Percentiles rank a stretch among this genome's conserved stretches.
Conservation (phyloP, 495 filamentous ascomycete species). For the Xeromyces bisporus region DNA sequence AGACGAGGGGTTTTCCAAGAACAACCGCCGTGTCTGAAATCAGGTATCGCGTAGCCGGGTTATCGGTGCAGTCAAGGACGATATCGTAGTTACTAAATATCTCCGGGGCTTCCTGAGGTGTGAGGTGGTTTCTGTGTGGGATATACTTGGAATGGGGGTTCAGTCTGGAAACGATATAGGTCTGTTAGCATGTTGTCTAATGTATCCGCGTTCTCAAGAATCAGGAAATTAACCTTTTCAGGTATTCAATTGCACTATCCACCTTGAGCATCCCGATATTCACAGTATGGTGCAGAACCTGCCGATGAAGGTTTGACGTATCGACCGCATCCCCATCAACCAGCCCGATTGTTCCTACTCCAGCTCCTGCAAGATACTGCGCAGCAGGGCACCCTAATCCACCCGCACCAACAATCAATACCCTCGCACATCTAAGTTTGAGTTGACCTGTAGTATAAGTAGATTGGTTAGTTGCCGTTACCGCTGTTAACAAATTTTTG, state of each 20-base stretch:
- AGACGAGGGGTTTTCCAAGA: constrained; percentile 62
- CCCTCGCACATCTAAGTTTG: constrained; percentile 46
- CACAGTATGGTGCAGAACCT: constrained; percentile 58
- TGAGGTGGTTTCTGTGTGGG: constrained; percentile 42
- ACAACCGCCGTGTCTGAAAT: constrained; percentile 82
- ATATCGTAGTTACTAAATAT: constrained; percentile 58
- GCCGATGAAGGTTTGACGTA: constrained; percentile 79
- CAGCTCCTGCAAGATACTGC: constrained; percentile 74
- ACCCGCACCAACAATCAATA: constrained; percentile 82
- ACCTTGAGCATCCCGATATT: constrained; percentile 70
- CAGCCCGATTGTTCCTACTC: constrained; percentile 67
- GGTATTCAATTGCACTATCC: constrained; percentile 51
- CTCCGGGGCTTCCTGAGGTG: constrained; percentile 42
- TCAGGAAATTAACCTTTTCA: too few species aligned
- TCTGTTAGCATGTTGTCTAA: too few species aligned
- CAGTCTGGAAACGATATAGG: too few species aligned
- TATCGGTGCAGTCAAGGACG: constrained; percentile 88
- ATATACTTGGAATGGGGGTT: constrained; percentile 53
- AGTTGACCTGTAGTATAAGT: constrained; percentile 48
- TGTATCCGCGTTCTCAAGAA: too few species aligned
- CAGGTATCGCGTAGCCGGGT: constrained; percentile 76
- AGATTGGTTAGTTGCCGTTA: constrained; percentile 2
- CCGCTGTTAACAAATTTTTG: background rate
- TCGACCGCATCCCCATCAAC: constrained; percentile 83
- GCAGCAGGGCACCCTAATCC: constrained; percentile 87